A percentile compares a stretch with the other conserved stretches of the same genome.
Conservation (phyloP, 2,329 filamentous ascomycete species). For the Madurella mycetomatis region DNA sequence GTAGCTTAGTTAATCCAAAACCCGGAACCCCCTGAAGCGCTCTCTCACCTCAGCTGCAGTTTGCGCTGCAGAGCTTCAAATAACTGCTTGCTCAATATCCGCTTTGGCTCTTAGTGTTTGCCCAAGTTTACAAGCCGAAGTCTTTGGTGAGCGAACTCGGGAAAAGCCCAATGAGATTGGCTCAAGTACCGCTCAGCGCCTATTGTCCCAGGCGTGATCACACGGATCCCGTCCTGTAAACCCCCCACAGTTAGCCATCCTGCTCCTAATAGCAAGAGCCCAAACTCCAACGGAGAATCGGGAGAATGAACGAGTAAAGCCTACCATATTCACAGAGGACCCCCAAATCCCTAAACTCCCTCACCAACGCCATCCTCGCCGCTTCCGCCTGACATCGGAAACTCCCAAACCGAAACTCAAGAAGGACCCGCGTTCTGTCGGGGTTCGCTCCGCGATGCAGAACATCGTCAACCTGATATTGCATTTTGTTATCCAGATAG, state of each 20-base stretch:
- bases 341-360: slow-evolving; percentile 25
- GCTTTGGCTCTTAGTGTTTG: too few species aligned
- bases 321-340: slow-evolving; percentile 22
- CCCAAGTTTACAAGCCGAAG: too few species aligned
- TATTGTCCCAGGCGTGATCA: background rate
- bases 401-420: slow-evolving; percentile 51
- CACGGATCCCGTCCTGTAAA: slow-evolving; percentile 7
- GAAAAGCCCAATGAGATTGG: background rate
- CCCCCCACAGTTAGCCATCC: background rate
- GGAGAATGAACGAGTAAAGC: background rate
- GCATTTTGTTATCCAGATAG: slow-evolving; percentile 42
- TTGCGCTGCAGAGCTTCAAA: too few species aligned
- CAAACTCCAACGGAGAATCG: background rate
- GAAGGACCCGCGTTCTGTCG: slow-evolving; percentile 10
- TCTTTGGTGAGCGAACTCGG: too few species aligned
- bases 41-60: too few species aligned
- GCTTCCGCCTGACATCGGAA: slow-evolving; percentile 52
- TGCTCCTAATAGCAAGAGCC: background rate
- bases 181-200: background rate
- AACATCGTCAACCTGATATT: slow-evolving; percentile 46
- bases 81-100: too few species aligned
- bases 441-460: background rate
- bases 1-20: too few species aligned
- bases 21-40: too few species aligned
- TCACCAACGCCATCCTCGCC: slow-evolving; percentile 33